Base-by-base conservation (phyloP, 2,329 filamentous ascomycete genomes). In the Beauveria sp. region DNA sequence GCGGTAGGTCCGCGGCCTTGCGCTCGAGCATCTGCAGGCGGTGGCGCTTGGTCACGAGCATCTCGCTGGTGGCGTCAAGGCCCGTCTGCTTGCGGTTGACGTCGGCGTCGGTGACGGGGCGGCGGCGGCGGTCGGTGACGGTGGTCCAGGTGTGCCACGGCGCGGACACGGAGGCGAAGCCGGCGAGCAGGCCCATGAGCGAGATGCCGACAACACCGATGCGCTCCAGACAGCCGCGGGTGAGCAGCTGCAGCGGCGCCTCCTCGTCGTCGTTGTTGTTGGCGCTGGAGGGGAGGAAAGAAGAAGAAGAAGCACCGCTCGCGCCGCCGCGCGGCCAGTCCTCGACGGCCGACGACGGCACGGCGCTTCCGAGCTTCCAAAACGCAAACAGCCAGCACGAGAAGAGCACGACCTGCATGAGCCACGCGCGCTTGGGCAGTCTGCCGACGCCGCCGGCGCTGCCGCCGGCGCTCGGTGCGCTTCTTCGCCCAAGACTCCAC, bases 151-250 rank as follows among this genome's bases (percentile, higher is more conserved):
- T 90, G 69, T 96, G 89, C 90, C 91, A 96, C 1, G 92, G 85
- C 1, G 89, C 88, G 26, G 89, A 92, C 40, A 96, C 89, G n/a
- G 90, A 90, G 6, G 91, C 91, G 68, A 96, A 96, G 0, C 91
- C 91, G 7, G 91, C 91, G n/a, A 96, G 78, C 16, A 92, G 81
- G 18, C 91, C 91, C 90, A 96, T 96, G 58, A 94, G 76, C 53
- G 88, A 87, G 61, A 94, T 91, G 3, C 91, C 91, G 64, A 96
- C 91, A 46, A 96, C 87, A 14, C 91, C 91, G 28, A 96, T 86
- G 50, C 91, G 75, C 70, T 87, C 84, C 41, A 88, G 75, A 65
- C 84, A 87, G 9, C 80, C 84, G 48, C 80, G 75, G 18, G 78
- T 78, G 54, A 84, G 67, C 7, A 66, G 68, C 57, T 73, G 72